Percentiles rank a stretch among this genome's conserved stretches.
Evolutionary conservation across 306 rosid species (phyloP).

Genomic region (Prunus kanzakura): DNA sequence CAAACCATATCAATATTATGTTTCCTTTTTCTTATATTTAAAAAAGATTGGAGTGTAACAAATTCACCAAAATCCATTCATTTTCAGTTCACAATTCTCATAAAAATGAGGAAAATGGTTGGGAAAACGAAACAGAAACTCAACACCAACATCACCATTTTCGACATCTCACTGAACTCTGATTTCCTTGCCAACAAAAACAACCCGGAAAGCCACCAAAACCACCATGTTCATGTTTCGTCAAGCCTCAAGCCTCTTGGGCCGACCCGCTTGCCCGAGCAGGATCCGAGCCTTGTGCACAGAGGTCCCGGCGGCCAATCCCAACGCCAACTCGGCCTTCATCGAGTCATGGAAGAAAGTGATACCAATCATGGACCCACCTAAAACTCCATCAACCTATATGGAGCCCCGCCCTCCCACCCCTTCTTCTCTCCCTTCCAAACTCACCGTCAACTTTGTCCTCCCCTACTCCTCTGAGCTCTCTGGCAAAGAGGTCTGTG

Average conservation of each 20-base stretch:
- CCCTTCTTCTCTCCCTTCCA: slow-evolving; percentile 61
- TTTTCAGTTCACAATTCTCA: neutral
- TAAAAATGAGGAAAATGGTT: neutral
- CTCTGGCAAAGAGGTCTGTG: slow-evolving; percentile 62
- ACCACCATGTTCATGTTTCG: slow-evolving; percentile 71
- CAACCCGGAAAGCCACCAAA: neutral
- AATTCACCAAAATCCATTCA: neutral
- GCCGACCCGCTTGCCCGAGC: slow-evolving; percentile 23
- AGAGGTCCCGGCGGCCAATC: slow-evolving; percentile 32
- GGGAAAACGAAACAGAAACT: neutral
- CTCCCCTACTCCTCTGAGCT: slow-evolving; percentile 74
- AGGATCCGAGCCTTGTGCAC: slow-evolving; percentile 40
- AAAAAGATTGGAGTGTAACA: neutral
- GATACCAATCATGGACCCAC: slow-evolving; percentile 58
- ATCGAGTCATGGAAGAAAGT: slow-evolving; percentile 60
- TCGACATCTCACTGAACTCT: neutral
- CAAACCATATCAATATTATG: too few relatives aligned
- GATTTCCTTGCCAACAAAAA: neutral
- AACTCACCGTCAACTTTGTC: slow-evolving; percentile 77
- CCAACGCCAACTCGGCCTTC: slow-evolving; percentile 30
- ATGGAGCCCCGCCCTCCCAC: slow-evolving; percentile 58
- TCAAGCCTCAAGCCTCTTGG: slow-evolving; percentile 46
- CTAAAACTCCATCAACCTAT: slow-evolving; percentile 59
- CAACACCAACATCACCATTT: neutral
- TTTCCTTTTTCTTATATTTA: too few relatives aligned